phyloP scores from a whole-genome alignment of 2,329 filamentous ascomycete genomes.

The Graphilbum fragrans region DNA sequence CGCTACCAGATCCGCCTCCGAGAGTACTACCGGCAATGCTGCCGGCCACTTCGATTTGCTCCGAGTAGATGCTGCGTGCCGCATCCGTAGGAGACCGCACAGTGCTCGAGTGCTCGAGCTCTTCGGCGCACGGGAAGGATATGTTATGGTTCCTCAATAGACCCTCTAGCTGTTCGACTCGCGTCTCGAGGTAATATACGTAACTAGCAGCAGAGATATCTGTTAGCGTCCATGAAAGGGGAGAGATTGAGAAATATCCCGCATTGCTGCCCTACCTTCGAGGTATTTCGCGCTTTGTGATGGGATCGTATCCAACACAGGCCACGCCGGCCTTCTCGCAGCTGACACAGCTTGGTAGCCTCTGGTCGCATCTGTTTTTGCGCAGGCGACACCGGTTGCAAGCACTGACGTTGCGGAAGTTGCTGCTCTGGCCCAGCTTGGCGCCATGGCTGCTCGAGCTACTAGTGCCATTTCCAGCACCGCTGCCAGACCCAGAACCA shows the following conservation, averaged over 20 bases:
- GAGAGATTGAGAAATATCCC: too few species aligned
- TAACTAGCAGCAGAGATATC: constrained; percentile 45
- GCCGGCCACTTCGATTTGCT: constrained; percentile 19
- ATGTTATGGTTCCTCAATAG: constrained; percentile 59
- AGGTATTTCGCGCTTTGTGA: constrained; percentile 91
- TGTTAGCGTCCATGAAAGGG: too few species aligned
- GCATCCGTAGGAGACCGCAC: constrained; percentile 4
- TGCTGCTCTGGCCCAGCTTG: constrained; percentile 47
- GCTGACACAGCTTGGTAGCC: constrained; percentile 76
- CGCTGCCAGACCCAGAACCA: constrained; percentile 10
- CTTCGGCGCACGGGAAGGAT: constrained; percentile 56
- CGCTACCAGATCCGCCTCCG: not conserved
- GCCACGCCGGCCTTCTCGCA: constrained; percentile 88
- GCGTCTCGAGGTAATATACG: constrained; percentile 86
- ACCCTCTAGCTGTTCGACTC: constrained; percentile 72
- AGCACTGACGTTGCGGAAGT: constrained; percentile 80
- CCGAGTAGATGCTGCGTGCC: constrained; percentile 9
- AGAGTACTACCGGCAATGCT: not conserved
- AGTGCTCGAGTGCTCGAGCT: constrained; percentile 43
- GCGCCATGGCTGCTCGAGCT: constrained; percentile 13
- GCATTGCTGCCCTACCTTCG: constrained; percentile 80
- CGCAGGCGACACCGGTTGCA: constrained; percentile 86
- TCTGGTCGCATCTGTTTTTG: constrained; percentile 93
- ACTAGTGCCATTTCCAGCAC: constrained; percentile 16
- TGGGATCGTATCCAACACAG: constrained; percentile 92